Conservation (phyloP, 2,329 filamentous ascomycete genomes). For the Diaporthe capsici region DNA sequence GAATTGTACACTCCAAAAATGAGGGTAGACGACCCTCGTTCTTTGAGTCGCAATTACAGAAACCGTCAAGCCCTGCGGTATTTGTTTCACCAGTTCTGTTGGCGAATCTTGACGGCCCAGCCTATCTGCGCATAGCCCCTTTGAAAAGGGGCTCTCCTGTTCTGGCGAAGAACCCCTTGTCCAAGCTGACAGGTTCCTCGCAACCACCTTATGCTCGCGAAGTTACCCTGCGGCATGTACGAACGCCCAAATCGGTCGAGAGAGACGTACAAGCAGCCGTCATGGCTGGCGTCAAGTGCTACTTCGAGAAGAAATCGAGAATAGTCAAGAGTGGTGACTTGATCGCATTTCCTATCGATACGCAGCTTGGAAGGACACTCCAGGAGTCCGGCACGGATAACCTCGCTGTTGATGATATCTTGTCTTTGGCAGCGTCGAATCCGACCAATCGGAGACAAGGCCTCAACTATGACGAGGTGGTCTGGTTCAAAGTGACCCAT, state of each 20-base stretch:
- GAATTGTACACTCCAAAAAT: slow-evolving; percentile 69
- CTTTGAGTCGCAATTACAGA: slow-evolving; percentile 77
- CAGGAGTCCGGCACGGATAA: slow-evolving; percentile 73
- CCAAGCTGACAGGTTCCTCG: slow-evolving; percentile 68
- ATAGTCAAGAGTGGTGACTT: slow-evolving; percentile 90
- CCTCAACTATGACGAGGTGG: slow-evolving; percentile 72
- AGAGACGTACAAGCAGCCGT: slow-evolving; percentile 87
- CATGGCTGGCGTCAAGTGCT: slow-evolving; percentile 86
- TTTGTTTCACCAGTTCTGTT: slow-evolving; percentile 90
- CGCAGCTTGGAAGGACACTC: slow-evolving; percentile 83
- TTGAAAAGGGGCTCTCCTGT: slow-evolving; percentile 67
- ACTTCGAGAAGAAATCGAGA: slow-evolving; percentile 87
- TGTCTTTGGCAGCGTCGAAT: slow-evolving; percentile 64
- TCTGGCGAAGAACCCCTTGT: slow-evolving; percentile 65
- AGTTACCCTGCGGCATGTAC: slow-evolving; percentile 89
- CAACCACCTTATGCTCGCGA: slow-evolving; percentile 76
- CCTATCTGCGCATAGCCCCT: slow-evolving; percentile 84
- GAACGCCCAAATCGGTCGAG: slow-evolving; percentile 90
- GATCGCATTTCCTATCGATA: slow-evolving; percentile 90
- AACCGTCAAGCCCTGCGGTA: slow-evolving; percentile 69
- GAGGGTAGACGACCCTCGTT: slow-evolving; percentile 70
- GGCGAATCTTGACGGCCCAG: slow-evolving; percentile 84
- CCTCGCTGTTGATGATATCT: slow-evolving; percentile 80
- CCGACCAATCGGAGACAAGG: slow-evolving; percentile 46
- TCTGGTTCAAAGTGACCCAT: slow-evolving; percentile 93